Evolutionary conservation across 2,329 filamentous ascomycete species (phyloP), one percentile per base, ranked within the genome.

Genomic region (Nothophoma quercina): DNA sequence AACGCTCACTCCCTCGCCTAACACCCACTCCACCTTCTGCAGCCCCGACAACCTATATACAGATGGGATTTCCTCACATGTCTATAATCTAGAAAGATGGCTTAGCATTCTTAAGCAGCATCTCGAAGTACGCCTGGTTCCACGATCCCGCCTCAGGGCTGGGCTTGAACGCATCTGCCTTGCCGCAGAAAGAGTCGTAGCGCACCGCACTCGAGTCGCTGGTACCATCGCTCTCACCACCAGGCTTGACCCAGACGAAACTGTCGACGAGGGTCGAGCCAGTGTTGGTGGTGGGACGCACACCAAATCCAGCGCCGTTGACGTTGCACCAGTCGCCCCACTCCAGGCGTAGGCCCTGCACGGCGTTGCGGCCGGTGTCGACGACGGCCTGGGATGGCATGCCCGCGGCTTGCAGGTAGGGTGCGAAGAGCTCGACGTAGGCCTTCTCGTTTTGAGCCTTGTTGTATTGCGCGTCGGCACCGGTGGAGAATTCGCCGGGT

Each of bases 161-260:
- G 1, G 88, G 87, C 72, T 84, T 73, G 45, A 87, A 77, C 2
- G 85, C 71, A 63, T 84, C 81, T 0, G 75, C 62, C 25, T 79
- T 75, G 7, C 85, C 84, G 58, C 85, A 87, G 75, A 81, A 79
- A 36, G 73, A 73, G 68, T 85, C 83, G 63, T 84, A 86, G 23
- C 81, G 79, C 25, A 72, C 67, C 4, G 85, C 79, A 16, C 48
- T 52, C 2, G 65, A 53, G 48, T 77, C 68, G 26, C 63, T 71
- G 0, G 80, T 82, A 51, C 80, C 80, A 59, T 83, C 81, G 16
- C 75, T 77, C 69, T 83, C 81, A 47, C 80, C 80, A 62, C 87
- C 87, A 5, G 87, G 87, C 81, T 89, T 89, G 63, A 88, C 77
- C 87, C 87, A 89, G 53, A 89, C 86, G 59, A 89, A 87, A 23